These are phyloP conservation scores for Hemileia vastatrix DNA, from an alignment of 1,284 basidiomycete species.

Conservation along the genomic window DNA sequence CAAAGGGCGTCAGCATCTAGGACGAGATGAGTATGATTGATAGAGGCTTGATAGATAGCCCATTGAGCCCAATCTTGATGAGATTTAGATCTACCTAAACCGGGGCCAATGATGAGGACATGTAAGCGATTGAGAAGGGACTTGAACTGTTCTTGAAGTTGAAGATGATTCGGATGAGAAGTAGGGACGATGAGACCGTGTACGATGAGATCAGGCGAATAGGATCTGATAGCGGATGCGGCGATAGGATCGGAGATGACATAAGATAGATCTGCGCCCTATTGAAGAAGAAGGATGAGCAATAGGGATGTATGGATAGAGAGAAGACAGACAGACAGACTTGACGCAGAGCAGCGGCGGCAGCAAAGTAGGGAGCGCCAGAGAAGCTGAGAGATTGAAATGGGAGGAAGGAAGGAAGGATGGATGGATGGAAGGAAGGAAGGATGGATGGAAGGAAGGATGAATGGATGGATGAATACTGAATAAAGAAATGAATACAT, in stretches of 20 bases:
- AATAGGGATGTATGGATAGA: neutral
- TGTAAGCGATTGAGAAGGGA: conserved; percentile 71
- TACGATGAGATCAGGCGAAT: conserved; percentile 86
- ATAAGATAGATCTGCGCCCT: conserved; percentile 91
- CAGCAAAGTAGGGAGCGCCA: conserved; percentile 88
- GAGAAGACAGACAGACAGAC: conserved; percentile 47
- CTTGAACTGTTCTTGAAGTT: conserved; percentile 54
- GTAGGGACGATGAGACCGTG: conserved; percentile 64
- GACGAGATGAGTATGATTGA: neutral
- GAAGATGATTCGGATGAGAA: conserved; percentile 16
- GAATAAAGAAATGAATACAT: conserved; percentile 1
- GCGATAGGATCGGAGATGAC: conserved; percentile 82
- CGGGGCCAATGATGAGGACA: conserved; percentile 83
- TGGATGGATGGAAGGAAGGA: neutral
- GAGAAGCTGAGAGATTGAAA: conserved; percentile 55
- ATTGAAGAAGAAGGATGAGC: conserved; percentile 28
- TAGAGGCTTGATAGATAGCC: neutral
- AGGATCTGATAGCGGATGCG: conserved; percentile 84
- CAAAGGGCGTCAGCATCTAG: conserved; percentile 23
- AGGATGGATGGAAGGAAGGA: neutral
- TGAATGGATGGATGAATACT: neutral
- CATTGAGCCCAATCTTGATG: conserved; percentile 6
- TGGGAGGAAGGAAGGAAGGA: conserved; percentile 1
- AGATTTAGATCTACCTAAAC: conserved; percentile 42
- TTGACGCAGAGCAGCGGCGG: conserved; percentile 73